Conservation (phyloP, 2,329 filamentous ascomycete species). For the Blastomyces gilchristii region DNA sequence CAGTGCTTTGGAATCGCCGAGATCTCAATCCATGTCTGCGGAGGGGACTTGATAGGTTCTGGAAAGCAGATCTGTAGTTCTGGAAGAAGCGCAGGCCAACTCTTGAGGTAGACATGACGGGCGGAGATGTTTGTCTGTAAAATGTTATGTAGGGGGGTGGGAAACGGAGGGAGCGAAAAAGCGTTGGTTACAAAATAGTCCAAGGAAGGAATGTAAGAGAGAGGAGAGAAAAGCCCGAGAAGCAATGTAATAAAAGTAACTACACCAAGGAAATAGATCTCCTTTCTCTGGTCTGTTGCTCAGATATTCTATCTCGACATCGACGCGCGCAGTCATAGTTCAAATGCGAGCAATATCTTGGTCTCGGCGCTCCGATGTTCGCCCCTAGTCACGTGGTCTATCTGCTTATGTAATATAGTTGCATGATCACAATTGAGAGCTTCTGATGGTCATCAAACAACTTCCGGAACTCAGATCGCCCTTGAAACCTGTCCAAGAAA, state of each 20-base stretch:
- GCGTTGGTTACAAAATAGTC: not conserved
- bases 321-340: not conserved
- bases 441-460: not conserved
- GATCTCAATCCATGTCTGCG: conserved; percentile 40
- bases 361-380: conserved; percentile 9
- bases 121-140: conserved; percentile 1
- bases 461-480: not conserved
- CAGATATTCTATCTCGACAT: not conserved
- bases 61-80: conserved; percentile 41
- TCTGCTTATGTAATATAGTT: not conserved
- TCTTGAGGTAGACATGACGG: conserved; percentile 47
- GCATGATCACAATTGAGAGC: not conserved
- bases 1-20: conserved; percentile 63
- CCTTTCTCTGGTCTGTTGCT: not conserved
- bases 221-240: not conserved
- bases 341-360: not conserved
- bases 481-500: not conserved
- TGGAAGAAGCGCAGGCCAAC: conserved; percentile 49
- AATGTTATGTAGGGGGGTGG: not conserved
- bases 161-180: not conserved
- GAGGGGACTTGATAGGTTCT: conserved; percentile 46
- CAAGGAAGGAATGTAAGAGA: not conserved
- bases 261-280: not conserved
- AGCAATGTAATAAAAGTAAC: not conserved
- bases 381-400: conserved; percentile 4